Percentiles rank a stretch among this genome's conserved stretches.
Conservation (phyloP, 805 yeast species). For the Saccharomycopsis malanga region DNA sequence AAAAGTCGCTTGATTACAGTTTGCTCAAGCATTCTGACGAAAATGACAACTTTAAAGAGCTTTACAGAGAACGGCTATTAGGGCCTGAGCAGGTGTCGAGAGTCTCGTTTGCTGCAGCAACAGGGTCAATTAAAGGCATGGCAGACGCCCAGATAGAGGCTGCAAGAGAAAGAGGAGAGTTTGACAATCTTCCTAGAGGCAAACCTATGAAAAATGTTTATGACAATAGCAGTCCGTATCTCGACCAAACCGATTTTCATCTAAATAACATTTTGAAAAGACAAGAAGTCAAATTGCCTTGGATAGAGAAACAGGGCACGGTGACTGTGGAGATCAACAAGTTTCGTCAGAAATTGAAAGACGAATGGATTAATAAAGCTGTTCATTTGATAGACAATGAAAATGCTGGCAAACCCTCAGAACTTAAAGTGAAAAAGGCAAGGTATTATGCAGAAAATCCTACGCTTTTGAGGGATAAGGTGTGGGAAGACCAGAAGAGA, state of each 20-base stretch:
- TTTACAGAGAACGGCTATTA: conserved; percentile 56
- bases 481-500: conserved; percentile 35
- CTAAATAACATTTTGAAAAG: conserved; percentile 66
- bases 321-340: conserved; percentile 40
- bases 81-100: conserved; percentile 55
- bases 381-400: conserved; percentile 27
- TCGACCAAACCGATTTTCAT: conserved; percentile 68
- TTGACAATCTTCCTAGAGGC: conserved; percentile 56
- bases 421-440: conserved; percentile 22
- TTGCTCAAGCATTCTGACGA: conserved; percentile 39
- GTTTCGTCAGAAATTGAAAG: conserved; percentile 41
- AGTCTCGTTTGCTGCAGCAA: conserved; percentile 55
- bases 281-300: conserved; percentile 80
- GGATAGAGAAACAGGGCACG: conserved; percentile 75
- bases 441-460: conserved; percentile 3
- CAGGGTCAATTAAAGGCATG: conserved; percentile 47
- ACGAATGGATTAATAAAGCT: conserved; percentile 34
- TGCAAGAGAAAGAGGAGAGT: conserved; percentile 64
- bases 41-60: conserved; percentile 42
- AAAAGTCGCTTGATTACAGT: conserved; percentile 57
- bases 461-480: conserved; percentile 15
- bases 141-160: conserved; percentile 77
- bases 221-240: conserved; percentile 43
- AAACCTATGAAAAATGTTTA: conserved; percentile 39
- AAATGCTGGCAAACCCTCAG: conserved; percentile 3